Evolutionary conservation across 257 asterid species (phyloP), one percentile per base, ranked within the genome.

Genomic region (Prunella vulgaris): DNA sequence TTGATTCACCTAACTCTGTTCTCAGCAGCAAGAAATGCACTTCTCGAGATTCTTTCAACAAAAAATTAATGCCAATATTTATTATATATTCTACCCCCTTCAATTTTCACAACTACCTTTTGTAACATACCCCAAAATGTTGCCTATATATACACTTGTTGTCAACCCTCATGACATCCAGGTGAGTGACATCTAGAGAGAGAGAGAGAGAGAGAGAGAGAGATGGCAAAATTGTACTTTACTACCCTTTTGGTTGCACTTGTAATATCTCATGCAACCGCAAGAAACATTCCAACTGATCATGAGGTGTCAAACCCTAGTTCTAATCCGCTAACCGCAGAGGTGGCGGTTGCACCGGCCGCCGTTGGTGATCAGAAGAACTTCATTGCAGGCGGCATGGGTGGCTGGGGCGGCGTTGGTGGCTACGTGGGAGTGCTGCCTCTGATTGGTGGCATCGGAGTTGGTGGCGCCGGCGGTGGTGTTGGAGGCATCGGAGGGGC

Each of bases 301-400:
- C 8, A 32, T 7, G 61, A 37, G 9, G 9, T 17, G 33, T 33
- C 32, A 70, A 69, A 53, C 79, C 75, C 66, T 51, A 76, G 2
- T 74, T 66, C 52, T 44, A 44, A 42, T 15, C 48, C 24, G 0
- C 66, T 68, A 28, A 74, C 42, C 81, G 67, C 77, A 0, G 72
- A 74, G 56, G n/a, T n/a, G n/a, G 84, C 86, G 3, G 71, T 71
- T 3, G 83, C 66, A 0, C 81, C 84, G 5, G 66, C 48, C 10
- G 69, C 35, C 46, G 72, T 81, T 0, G 77, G 28, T 40, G 96
- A 87, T 51, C 63, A 85, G 84, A 89, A 89, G 73, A 85, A 86
- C 74, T 84, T 89, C 63, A 79, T 86, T n/a, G 33, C 82, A 0
- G 91, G 91, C 2, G 93, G 93, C 12, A 10, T 83, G 2, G 96